phyloP scores from a whole-genome alignment of 495 filamentous ascomycete species.

The Darksidea phi region DNA sequence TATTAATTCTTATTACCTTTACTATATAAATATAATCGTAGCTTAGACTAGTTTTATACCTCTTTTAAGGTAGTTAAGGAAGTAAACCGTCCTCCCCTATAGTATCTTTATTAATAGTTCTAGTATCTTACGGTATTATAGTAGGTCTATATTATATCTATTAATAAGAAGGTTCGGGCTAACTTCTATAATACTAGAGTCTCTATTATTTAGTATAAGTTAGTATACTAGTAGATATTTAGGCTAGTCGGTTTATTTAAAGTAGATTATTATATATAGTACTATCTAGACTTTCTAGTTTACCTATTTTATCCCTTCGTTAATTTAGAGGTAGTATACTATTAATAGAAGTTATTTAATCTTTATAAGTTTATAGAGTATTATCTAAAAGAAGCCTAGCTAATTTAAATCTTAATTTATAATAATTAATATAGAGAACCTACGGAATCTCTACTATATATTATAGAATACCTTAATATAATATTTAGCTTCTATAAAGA shows the following conservation, averaged over 20 bases:
- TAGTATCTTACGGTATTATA: no score
- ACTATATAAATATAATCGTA: background rate
- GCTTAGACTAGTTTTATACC: background rate
- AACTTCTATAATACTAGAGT: background rate
- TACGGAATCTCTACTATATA: background rate
- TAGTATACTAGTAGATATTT: background rate
- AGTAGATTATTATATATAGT: background rate
- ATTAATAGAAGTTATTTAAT: conserved; percentile 1
- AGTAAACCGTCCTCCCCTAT: background rate
- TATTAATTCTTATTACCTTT: no score
- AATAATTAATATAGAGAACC: background rate
- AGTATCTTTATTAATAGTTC: no score
- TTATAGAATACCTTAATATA: background rate
- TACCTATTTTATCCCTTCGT: background rate
- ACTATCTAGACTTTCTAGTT: conserved; percentile 4
- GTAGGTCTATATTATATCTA: no score
- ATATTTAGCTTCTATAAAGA: background rate
- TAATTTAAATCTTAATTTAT: background rate
- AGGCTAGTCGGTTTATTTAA: conserved; percentile 1
- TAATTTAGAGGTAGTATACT: background rate
- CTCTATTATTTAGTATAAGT: background rate
- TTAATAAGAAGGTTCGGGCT: no score
- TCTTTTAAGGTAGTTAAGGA: background rate
- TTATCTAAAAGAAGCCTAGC: background rate
- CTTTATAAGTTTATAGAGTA: background rate